Evolutionary conservation across 2,329 filamentous ascomycete species (phyloP).

Genomic region (Aspergillus sergii): DNA sequence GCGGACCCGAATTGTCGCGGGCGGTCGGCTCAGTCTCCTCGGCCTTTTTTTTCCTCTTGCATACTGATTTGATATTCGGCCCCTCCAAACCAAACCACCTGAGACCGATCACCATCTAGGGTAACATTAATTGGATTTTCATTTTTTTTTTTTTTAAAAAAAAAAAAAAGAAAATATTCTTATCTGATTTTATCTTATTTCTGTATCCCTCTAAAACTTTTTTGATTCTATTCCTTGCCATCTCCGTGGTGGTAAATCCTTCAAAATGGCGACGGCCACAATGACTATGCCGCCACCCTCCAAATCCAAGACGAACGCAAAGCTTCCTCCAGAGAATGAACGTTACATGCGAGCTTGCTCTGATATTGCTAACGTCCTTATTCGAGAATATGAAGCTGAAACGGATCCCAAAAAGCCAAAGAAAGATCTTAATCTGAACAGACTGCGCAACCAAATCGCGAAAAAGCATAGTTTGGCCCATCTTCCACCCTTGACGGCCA

Average conservation of each 20-base stretch:
- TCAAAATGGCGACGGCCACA: slow-evolving; percentile 63
- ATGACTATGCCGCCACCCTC: slow-evolving; percentile 60
- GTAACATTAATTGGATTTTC: background rate
- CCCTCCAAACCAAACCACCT: background rate
- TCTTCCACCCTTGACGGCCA: slow-evolving; percentile 90
- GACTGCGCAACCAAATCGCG: slow-evolving; percentile 79
- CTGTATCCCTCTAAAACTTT: background rate
- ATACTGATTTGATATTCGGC: background rate
- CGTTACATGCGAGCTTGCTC: slow-evolving; percentile 91
- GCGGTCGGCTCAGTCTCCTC: slow-evolving; percentile 28
- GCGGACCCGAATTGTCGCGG: slow-evolving; percentile 36
- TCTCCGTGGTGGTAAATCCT: background rate
- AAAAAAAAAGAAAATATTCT: background rate
- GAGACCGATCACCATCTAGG: background rate
- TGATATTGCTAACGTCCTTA: slow-evolving; percentile 89
- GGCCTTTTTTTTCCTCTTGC: slow-evolving; percentile 12
- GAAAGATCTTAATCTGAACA: slow-evolving; percentile 91
- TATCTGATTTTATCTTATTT: background rate
- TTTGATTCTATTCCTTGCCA: background rate
- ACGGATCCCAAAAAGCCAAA: slow-evolving; percentile 71
- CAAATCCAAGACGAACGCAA: slow-evolving; percentile 68
- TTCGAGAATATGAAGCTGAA: slow-evolving; percentile 87
- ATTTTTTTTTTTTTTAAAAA: background rate
- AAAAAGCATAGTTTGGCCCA: slow-evolving; percentile 90
- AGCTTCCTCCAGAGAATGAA: slow-evolving; percentile 89